Conservation (phyloP, 495 filamentous ascomycete species). For the Lophiotrema nucula region DNA sequence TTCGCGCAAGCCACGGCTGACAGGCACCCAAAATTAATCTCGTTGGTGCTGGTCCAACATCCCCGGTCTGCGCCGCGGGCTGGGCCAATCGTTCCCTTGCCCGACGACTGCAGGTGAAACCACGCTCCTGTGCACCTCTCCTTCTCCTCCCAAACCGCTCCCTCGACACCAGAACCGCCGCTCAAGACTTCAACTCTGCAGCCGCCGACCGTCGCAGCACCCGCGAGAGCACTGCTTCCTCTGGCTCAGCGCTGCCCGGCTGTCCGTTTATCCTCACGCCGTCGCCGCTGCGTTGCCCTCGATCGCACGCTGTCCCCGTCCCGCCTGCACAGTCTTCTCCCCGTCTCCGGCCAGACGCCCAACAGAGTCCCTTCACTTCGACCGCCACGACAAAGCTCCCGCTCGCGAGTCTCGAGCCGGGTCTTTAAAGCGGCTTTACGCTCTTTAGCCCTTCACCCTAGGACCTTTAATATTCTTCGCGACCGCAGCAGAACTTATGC, state of each 20-base stretch:
- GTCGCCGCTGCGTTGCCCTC: neutral
- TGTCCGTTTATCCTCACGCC: neutral
- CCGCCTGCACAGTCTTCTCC: too few relatives aligned
- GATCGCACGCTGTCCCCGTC: conserved; percentile 6
- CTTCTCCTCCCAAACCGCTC: conserved; percentile 23
- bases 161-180: conserved; percentile 1
- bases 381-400: neutral
- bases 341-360: conserved; percentile 32
- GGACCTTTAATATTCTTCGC: conserved; percentile 7
- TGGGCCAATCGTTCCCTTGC: conserved; percentile 20
- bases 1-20: conserved; percentile 23
- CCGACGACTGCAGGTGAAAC: conserved; percentile 22
- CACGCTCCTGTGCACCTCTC: conserved; percentile 5
- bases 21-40: conserved; percentile 18
- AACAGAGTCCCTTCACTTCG: neutral
- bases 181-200: conserved; percentile 7
- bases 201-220: conserved; percentile 30
- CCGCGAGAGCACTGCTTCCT: neutral
- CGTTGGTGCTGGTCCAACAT: conserved; percentile 9
- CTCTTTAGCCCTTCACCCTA: conserved; percentile 15
- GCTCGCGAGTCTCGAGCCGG: conserved; percentile 27
- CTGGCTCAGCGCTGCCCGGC: conserved; percentile 20
- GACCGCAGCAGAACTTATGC: conserved; percentile 48
- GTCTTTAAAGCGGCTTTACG: conserved; percentile 17
- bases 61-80: conserved; percentile 5